These are phyloP conservation scores for Cercophora samala DNA, from an alignment of 495 filamentous ascomycete species.

Conservation along the genomic window DNA sequence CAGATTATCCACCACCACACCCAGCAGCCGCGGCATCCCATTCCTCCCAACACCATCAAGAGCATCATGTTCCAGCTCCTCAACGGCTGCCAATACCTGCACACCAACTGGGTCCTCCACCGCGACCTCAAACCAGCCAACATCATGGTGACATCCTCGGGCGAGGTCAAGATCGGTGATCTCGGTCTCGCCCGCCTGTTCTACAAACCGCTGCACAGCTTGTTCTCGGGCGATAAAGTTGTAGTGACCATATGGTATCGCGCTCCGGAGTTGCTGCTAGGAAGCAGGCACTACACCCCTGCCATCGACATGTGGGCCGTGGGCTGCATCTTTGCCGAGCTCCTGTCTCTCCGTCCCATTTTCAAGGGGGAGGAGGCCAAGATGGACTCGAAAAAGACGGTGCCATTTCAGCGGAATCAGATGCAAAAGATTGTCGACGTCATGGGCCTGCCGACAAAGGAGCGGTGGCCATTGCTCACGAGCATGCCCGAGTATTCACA, in stretches of 20 bases:
- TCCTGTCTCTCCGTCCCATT: slow-evolving; percentile 85
- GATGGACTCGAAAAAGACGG: slow-evolving; percentile 95
- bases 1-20: slow-evolving; percentile 99
- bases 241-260: slow-evolving; percentile 99
- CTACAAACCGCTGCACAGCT: slow-evolving; percentile 83
- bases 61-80: slow-evolving; percentile 92
- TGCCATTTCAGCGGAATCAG: slow-evolving; percentile 96
- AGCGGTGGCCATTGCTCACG: slow-evolving; percentile 78
- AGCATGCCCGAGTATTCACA: slow-evolving; percentile 80
- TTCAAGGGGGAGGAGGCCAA: slow-evolving; percentile 99
- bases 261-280: slow-evolving; percentile 88
- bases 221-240: slow-evolving; percentile 95
- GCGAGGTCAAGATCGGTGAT: slow-evolving; percentile 91
- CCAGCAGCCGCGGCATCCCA: slow-evolving; percentile 77
- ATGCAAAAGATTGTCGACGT: slow-evolving; percentile 99
- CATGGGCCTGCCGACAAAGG: slow-evolving; percentile 83
- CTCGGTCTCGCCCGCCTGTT: slow-evolving; percentile 88
- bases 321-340: slow-evolving; percentile 95
- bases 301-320: slow-evolving; percentile 97
- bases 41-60: slow-evolving; percentile 83
- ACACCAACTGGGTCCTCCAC: slow-evolving; percentile 96
- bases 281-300: slow-evolving; percentile 88
- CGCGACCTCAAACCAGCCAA: slow-evolving; percentile 97
- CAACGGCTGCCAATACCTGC: slow-evolving; percentile 89
- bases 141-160: slow-evolving; percentile 91